These are phyloP conservation scores for Cryptosporidium tyzzeri DNA, from an alignment of 169 alveolate genomes.

Conservation along the genomic window DNA sequence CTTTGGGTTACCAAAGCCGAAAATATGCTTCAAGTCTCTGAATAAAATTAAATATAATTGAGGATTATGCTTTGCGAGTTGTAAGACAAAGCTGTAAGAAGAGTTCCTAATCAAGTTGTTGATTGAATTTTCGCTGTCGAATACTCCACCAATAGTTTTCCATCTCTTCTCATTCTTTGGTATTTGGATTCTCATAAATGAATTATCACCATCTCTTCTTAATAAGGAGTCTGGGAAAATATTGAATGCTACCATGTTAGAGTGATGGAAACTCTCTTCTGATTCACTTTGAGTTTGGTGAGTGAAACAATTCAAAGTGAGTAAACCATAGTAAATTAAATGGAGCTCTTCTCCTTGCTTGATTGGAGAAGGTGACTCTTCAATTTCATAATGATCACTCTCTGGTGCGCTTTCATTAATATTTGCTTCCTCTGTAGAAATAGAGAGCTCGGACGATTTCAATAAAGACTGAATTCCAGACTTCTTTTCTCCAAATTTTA, in stretches of 20 bases:
- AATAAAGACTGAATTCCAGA: background rate
- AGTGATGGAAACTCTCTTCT: background rate
- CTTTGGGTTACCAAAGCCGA: constrained; percentile 3
- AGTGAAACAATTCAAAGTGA: constrained; percentile 45
- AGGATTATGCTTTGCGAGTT: constrained; percentile 47
- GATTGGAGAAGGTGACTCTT: background rate
- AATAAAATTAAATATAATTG: constrained; percentile 41
- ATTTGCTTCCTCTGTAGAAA: background rate
- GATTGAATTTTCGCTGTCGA: constrained; percentile 8
- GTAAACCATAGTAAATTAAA: constrained; percentile 33
- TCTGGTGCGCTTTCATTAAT: background rate
- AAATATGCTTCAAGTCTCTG: constrained; percentile 39
- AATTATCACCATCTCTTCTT: constrained; percentile 8
- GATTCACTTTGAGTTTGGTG: background rate
- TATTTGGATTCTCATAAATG: constrained; percentile 3
- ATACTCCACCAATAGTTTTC: background rate
- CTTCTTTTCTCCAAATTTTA: background rate
- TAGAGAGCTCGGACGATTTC: background rate
- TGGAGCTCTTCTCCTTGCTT: constrained; percentile 42
- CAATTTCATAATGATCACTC: background rate
- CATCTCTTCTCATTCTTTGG: constrained; percentile 47
- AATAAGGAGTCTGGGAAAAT: constrained; percentile 50
- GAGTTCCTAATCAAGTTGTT: constrained; percentile 22
- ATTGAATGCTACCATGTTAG: constrained; percentile 4
- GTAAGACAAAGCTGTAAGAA: constrained; percentile 37